Evolutionary conservation across 106 monocot species (phyloP), one percentile per base, ranked within the genome.

Genomic region (Phalaenopsis equestris): DNA sequence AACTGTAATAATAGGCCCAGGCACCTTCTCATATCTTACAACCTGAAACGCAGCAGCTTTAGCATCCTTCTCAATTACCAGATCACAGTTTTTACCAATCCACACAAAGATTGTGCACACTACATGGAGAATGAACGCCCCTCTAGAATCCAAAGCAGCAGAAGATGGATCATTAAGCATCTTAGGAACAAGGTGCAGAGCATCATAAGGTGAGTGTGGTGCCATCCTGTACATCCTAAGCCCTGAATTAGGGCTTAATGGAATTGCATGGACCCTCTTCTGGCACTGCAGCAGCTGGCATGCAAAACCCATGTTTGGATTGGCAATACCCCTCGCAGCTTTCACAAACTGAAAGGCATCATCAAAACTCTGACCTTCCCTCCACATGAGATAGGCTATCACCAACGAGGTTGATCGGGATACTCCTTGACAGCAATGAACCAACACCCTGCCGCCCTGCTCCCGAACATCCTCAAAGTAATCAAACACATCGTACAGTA

Each of bases 301-400:
- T 30, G 97, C 89, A 46, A 98, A 98, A n/a, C 97, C 97, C 89
- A 98, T 89, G 87, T 98, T 98, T 16, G 97, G 97, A 56, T 98
- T 94, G 4, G 97, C 94, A 17, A 98, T 98, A 30, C 97, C 88
- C 36, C 97, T 89, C 8, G 94, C 97, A 14, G 90, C 87, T 85
- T 98, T 98, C 38, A 98, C 97, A 73, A 92, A 88, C 73, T 89
- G 83, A 65, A 98, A 98, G 3, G 97, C 97, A 75, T 98, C 97
- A 37, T 98, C 97, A 73, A 98, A 98, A 80, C 97, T 98, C 90
- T 98, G 97, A 41, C 90, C 92, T 82, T 98, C 85, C 75, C 94
- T 86, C 97, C 97, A 98, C 94, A 98, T 98, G 43, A 94, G 77
- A 86, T 98, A 98, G 15, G 97, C 97, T 38, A 98, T 98, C 39